Conservation (phyloP, 805 yeast species). For the Zygoascus bituminiphila region DNA sequence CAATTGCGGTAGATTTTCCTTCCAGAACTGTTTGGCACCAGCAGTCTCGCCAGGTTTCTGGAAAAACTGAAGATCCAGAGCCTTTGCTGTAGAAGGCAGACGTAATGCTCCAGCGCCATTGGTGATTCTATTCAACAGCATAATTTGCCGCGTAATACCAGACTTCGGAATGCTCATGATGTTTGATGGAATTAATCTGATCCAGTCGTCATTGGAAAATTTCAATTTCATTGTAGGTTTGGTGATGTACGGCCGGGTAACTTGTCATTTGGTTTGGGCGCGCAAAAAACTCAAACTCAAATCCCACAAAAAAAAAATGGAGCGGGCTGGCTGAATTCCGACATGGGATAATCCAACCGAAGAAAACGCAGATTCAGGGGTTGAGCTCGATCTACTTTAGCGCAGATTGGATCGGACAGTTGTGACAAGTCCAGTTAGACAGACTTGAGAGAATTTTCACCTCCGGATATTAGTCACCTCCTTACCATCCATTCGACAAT, state of each 20-base stretch:
- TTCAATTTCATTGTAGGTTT: too few species aligned
- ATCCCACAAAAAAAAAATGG: too few species aligned
- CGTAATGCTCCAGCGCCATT: constrained; percentile 26
- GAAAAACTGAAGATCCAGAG: constrained; percentile 21
- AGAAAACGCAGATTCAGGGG: too few species aligned
- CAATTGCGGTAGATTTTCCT: constrained; percentile 60
- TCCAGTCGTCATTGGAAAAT: too few species aligned
- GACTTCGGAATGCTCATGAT: constrained; percentile 3
- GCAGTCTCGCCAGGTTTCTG: background rate
- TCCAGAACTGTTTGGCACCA: constrained; percentile 58
- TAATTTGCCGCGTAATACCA: constrained; percentile 18
- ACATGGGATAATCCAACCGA: background rate
- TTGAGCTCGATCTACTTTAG: too few species aligned
- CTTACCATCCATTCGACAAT: too few species aligned
- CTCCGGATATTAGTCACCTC: too few species aligned
- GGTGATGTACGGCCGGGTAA: too few species aligned
- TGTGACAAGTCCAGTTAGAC: too few species aligned
- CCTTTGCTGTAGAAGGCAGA: constrained; percentile 19
- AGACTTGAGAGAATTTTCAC: too few species aligned
- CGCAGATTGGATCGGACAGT: too few species aligned
- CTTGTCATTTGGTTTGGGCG: too few species aligned
- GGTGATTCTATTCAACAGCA: constrained; percentile 22
- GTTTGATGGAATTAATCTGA: background rate
- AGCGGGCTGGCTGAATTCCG: background rate
- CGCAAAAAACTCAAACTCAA: background rate